Base-by-base conservation (phyloP, 2,329 filamentous ascomycete genomes). In the Aspergillus terreus region DNA sequence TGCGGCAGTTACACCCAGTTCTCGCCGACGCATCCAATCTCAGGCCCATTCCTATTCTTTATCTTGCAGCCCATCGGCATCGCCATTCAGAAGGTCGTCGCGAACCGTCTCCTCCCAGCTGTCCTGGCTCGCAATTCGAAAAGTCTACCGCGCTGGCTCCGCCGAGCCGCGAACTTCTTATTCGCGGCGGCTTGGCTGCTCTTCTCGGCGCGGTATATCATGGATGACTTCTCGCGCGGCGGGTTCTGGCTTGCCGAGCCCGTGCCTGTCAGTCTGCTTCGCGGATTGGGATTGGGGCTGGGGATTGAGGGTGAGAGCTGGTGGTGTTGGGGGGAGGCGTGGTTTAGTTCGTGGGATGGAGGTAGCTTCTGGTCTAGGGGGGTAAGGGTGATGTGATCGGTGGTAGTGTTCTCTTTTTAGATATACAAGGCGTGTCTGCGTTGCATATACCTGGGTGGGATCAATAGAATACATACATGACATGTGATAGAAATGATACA, bases 241-340 rank as follows among this genome's bases (percentile, higher is more conserved):
- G 90, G 89, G 0, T 63, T 95, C 0, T 96, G 88, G 88, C 70
- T 95, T 12, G 83, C 84, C 55, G 90, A 96, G 69, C 90, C 90
- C 0, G 71, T 95, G n/a, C 90, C 91, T 0, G 58, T 92, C 7
- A 95, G 89, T 49, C 64, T 80, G 1, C 64, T 91, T n/a, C 77
- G 90, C 23, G 81, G 79, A 2, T 32, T 92, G 14, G 86, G 87
- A 0, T 74, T 86, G 32, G 87, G 87, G 0, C 74, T 86, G 35
- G 87, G 86, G 0, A 72, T 74, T 1, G 69, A 76, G 15, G 82
- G 79, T 0, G 84, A 88, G 61, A 72, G 77, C 1, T 85, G 82
- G 78, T 88, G 82, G 82, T 82, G 87, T 60, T 90, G 86, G 82
- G 76, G 78, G 56, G 66, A 75, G 30, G 68, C 77, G 19, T 73